These are phyloP conservation scores for Eutrema salsugineum DNA, from an alignment of 441 rosid genomes.

Conservation along the genomic window DNA sequence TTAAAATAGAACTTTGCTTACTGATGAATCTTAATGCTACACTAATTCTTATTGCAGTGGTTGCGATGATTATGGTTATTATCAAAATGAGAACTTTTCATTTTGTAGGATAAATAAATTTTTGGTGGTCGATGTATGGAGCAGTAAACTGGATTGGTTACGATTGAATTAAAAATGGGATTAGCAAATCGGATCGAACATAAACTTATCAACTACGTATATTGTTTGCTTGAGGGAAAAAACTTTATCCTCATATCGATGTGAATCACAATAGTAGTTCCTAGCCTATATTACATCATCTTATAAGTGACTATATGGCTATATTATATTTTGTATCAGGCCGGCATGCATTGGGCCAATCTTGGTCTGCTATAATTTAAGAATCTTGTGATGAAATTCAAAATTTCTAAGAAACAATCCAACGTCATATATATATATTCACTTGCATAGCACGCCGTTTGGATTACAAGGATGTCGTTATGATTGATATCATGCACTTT, in stretches of 20 bases:
- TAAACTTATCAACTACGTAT: neutral
- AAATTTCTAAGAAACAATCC: neutral
- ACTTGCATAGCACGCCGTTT: neutral
- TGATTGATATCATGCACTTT: neutral
- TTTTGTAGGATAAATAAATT: neutral
- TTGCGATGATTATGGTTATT: neutral
- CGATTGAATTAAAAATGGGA: neutral
- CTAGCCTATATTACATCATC: neutral
- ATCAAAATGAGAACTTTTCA: neutral
- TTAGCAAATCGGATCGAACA: neutral
- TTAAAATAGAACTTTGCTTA: conserved; percentile 12
- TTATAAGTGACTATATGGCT: neutral
- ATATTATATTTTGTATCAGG: neutral
- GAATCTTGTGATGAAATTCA: neutral
- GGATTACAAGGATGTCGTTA: neutral
- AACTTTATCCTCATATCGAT: neutral
- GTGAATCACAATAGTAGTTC: neutral
- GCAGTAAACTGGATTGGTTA: neutral
- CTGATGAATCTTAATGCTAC: conserved; percentile 9
- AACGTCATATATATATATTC: neutral
- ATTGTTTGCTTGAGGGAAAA: neutral
- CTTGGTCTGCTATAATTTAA: neutral
- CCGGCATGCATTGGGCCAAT: neutral
- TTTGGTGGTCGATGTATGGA: neutral
- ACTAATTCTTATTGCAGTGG: neutral